These are phyloP conservation scores for Pseudomonodictys pantanalensis DNA, from an alignment of 495 filamentous ascomycete species.

Conservation along the genomic window DNA sequence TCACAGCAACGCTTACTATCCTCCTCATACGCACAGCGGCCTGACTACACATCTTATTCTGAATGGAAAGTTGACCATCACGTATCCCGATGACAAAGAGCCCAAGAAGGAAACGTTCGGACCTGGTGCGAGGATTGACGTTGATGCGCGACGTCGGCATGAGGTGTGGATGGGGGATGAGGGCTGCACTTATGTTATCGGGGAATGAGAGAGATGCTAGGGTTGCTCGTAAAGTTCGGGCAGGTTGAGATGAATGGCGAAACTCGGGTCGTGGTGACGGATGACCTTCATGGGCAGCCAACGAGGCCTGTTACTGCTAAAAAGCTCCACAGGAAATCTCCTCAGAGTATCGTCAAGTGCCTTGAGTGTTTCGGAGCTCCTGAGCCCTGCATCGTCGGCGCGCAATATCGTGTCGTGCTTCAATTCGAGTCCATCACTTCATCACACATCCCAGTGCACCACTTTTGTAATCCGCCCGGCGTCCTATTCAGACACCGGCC, in stretches of 20 bases:
- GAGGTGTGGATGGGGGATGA: slow-evolving; percentile 79
- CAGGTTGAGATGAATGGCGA: neutral
- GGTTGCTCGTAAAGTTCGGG: neutral
- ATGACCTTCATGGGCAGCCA: too few species aligned
- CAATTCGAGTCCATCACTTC: too few species aligned
- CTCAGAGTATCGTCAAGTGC: too few species aligned
- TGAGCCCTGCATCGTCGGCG: too few species aligned
- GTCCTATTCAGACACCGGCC: too few species aligned
- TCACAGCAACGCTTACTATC: slow-evolving; percentile 65
- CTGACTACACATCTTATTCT: slow-evolving; percentile 78
- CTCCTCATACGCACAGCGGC: slow-evolving; percentile 66
- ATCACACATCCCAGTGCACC: too few species aligned
- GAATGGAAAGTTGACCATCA: slow-evolving; percentile 65
- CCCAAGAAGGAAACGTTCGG: slow-evolving; percentile 65
- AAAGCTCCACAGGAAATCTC: too few species aligned
- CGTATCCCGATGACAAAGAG: slow-evolving; percentile 64
- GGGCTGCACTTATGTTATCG: slow-evolving; percentile 85
- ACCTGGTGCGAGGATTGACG: slow-evolving; percentile 69
- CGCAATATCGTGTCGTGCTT: too few species aligned
- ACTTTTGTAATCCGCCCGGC: too few species aligned
- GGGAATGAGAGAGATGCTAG: slow-evolving; percentile 52
- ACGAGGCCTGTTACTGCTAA: too few species aligned
- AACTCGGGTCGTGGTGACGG: too few species aligned
- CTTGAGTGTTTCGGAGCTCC: too few species aligned
- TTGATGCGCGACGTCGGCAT: slow-evolving; percentile 66